Conservation (phyloP, 768 basidiomycete species). For the Coprinellus micaceus region DNA sequence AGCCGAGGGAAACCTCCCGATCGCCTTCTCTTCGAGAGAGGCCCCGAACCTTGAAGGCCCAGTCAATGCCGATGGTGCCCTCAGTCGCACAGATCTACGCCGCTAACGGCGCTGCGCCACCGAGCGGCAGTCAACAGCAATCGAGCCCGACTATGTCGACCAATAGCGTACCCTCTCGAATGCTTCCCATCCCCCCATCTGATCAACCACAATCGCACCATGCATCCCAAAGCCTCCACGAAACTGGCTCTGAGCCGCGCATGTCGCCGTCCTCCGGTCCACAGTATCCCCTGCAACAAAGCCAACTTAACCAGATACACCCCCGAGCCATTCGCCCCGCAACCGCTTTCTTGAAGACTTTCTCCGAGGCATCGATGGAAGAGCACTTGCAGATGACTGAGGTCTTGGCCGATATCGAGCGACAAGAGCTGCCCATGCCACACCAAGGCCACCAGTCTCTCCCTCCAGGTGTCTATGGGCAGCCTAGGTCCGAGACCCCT, state of each 20-base stretch:
- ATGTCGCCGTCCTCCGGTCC: constrained; percentile 34
- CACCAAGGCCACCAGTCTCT: constrained; percentile 43
- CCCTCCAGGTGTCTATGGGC: constrained; percentile 18
- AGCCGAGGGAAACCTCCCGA: constrained; percentile 44
- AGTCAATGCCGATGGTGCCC: constrained; percentile 62
- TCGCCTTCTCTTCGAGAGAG: constrained; percentile 46
- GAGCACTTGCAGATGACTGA: constrained; percentile 61
- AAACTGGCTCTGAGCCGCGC: constrained; percentile 29
- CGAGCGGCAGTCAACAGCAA: constrained; percentile 37
- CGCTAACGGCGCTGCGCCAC: constrained; percentile 36
- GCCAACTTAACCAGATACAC: too few relatives aligned
- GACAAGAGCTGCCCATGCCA: constrained; percentile 66
- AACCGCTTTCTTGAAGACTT: constrained; percentile 54
- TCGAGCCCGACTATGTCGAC: constrained; percentile 43
- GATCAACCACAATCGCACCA: constrained; percentile 32
- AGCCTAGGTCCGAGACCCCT: constrained; percentile 23
- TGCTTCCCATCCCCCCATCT: constrained; percentile 45
- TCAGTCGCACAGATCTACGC: constrained; percentile 49
- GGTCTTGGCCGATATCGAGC: constrained; percentile 67
- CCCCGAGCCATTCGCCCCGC: constrained; percentile 62
- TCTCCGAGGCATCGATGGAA: constrained; percentile 50
- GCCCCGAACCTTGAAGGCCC: constrained; percentile 54
- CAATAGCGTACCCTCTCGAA: constrained; percentile 37
- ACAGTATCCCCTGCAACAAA: constrained; percentile 33
- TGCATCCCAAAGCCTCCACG: constrained; percentile 14